Percentiles rank a stretch among this genome's conserved stretches.
These are phyloP conservation scores for Linnemannia zychae DNA, from an alignment of 192 early-diverging fungal genomes.

Conservation along the genomic window DNA sequence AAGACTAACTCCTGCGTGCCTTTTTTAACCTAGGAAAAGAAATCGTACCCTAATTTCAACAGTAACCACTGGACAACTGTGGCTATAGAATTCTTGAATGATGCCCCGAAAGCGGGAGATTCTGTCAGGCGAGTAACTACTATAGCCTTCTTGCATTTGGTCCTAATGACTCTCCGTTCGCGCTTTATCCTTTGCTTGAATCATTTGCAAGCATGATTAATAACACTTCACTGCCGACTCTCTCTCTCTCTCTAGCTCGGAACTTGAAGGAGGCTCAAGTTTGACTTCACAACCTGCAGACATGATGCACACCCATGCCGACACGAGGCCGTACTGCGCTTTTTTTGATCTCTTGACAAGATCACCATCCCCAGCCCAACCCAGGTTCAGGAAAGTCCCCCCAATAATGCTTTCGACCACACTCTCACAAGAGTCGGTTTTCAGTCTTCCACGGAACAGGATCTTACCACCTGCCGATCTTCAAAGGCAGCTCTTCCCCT, in stretches of 20 bases:
- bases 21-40: background rate
- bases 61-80: background rate
- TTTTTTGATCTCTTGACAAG: background rate
- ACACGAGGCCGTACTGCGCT: background rate
- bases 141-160: too few relatives aligned
- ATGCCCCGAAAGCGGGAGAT: background rate
- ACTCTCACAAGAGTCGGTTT: background rate
- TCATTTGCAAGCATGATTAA: background rate
- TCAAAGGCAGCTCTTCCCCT: constrained; percentile 17
- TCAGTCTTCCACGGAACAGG: constrained; percentile 6
- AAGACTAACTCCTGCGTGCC: background rate
- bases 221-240: too few relatives aligned
- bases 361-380: background rate
- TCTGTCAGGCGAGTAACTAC: background rate
- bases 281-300: background rate
- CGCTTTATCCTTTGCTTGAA: background rate
- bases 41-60: background rate
- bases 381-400: background rate
- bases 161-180: background rate
- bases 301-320: background rate
- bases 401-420: background rate
- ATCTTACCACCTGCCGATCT: constrained; percentile 8
- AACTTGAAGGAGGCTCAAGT: background rate
- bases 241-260: background rate
- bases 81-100: background rate